Conservation (phyloP, 768 basidiomycete species). For the Psilocybe azurescens region DNA sequence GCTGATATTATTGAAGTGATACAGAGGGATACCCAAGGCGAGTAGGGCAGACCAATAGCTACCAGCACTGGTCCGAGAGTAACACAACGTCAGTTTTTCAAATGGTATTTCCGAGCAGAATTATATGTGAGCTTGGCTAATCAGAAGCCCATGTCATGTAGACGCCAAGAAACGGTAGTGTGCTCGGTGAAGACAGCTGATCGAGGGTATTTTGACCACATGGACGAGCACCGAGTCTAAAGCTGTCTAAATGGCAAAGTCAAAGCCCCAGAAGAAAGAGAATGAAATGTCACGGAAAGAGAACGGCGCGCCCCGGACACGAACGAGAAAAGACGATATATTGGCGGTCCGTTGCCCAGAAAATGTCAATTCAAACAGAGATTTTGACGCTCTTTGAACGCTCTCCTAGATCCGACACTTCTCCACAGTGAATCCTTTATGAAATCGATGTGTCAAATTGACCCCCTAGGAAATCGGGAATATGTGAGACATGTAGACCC, state of each 20-base stretch:
- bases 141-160: not conserved
- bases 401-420: not conserved
- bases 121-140: not conserved
- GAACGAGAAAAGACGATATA: not conserved
- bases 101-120: not conserved
- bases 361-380: not conserved
- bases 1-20: not conserved
- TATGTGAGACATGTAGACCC: not conserved
- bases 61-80: not conserved
- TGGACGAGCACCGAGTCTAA: not conserved
- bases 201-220: not conserved
- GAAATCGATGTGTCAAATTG: not conserved
- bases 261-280: no score
- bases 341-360: not conserved
- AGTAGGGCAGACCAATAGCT: no score
- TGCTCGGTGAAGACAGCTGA: not conserved
- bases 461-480: no score
- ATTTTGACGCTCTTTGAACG: not conserved
- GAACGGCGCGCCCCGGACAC: not conserved
- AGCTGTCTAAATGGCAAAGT: no score
- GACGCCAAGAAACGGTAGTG: not conserved
- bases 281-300: not conserved
- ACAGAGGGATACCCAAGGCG: not conserved
- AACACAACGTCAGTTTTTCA: not conserved
- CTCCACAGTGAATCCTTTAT: not conserved